Base-by-base conservation (phyloP, 1,284 basidiomycete genomes). In the Chondrostereum purpureum region DNA sequence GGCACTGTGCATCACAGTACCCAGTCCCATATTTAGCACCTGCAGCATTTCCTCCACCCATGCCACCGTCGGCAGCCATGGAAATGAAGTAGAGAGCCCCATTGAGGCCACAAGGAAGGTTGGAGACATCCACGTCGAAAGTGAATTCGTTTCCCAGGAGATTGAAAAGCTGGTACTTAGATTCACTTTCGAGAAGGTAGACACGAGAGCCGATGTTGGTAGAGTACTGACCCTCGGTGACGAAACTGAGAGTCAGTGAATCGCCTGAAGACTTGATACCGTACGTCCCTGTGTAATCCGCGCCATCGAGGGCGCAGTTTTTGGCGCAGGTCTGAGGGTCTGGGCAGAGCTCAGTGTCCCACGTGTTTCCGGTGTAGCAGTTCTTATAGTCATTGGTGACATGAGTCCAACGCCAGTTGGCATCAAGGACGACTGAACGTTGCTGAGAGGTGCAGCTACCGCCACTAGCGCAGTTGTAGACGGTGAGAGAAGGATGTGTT, bases 261-360 rank as follows among this genome's bases (percentile, higher is more conserved):
- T 70, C 66, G 50, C 72, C 73, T 47, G 54, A 60, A 37, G 72
- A 60, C 35, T 66, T 70, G 59, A 77, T 64, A 48, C 68, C 68
- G 50, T 69, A 69, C 16, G 65, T 69, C 18, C 57, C 54, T 33
- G 45, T 52, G 5, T 80, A 79, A 60, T 77, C 72, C 16, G 76
- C 77, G 50, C 78, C 77, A 48, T 80, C 77, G 49, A 80, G 60
- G 10, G 75, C 77, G 53, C 77, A 80, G 63, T 75, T 73, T 19
- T 58, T 48, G 5, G 70, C 69, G 56, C 75, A 77, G 40, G 70
- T 73, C 4, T 54, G 55, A 12, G 59, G 55, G 53, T 74, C 69
- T 19, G 75, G 68, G 57, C 77, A 79, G 41, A 76, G 55, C 3
- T 65, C 58, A 5, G 65, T 50, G 55, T 78, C 66, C 73, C 73